phyloP scores from a whole-genome alignment of 139 green algal genomes.

The Chlamydomonas applanata region DNA sequence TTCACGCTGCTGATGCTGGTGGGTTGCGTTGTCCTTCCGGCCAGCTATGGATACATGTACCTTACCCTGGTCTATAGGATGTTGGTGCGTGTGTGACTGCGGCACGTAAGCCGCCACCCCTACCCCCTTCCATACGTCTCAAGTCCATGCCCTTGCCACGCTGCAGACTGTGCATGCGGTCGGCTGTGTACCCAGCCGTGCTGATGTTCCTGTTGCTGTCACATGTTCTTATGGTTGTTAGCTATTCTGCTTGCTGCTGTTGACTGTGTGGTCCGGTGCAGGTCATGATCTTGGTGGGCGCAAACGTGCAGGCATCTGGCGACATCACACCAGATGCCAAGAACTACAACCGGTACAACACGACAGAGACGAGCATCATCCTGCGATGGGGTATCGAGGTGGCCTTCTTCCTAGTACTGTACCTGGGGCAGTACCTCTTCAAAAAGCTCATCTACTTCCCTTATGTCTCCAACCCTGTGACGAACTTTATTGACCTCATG shows the following conservation, averaged over 20 bases:
- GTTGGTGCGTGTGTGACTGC: background rate
- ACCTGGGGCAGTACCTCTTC: conserved; percentile 38
- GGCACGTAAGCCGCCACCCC: background rate
- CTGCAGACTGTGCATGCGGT: no score
- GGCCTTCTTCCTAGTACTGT: background rate
- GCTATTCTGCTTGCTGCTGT: background rate
- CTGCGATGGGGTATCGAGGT: conserved; percentile 46
- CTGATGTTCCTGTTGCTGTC: background rate
- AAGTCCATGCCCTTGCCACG: background rate
- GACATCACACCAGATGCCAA: conserved; percentile 39
- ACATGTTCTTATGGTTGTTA: background rate
- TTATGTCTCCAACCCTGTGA: conserved; percentile 49
- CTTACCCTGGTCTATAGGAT: background rate
- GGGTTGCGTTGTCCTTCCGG: background rate
- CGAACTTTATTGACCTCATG: conserved; percentile 63
- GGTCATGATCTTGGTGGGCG: conserved; percentile 44
- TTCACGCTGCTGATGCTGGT: conserved; percentile 58
- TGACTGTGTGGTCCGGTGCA: background rate
- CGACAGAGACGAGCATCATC: conserved; percentile 42
- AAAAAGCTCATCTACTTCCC: conserved; percentile 34
- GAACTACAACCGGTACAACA: conserved; percentile 32
- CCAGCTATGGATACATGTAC: no score
- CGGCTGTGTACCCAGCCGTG: background rate
- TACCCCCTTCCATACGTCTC: background rate
- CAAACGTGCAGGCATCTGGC: conserved; percentile 29